Conservation (phyloP, 345 rosid species). For the Anacardium occidentale region DNA sequence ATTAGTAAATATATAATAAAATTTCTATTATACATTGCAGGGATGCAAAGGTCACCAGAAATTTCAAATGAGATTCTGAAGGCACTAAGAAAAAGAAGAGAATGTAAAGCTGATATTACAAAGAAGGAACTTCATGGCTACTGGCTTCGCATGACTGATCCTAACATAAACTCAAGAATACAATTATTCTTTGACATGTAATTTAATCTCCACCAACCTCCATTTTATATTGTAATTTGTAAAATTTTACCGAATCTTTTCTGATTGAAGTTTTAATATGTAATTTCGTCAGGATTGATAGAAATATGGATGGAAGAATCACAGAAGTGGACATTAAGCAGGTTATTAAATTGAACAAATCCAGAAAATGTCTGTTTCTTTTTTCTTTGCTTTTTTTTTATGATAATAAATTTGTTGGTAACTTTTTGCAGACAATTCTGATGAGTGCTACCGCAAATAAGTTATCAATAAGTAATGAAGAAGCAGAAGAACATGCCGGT, state of each 20-base stretch:
- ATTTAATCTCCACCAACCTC: neutral
- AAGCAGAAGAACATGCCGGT: conserved; percentile 40
- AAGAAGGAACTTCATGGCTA: conserved; percentile 32
- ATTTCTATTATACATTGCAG: conserved; percentile 17
- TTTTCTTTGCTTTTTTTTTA: neutral
- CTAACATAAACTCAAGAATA: conserved; percentile 35
- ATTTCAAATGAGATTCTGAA: conserved; percentile 39
- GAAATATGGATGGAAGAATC: conserved; percentile 48
- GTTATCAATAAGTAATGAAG: conserved; percentile 34
- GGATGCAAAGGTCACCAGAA: conserved; percentile 41
- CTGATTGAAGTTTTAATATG: too few species aligned
- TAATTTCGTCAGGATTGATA: conserved; percentile 38
- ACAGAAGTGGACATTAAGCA: conserved; percentile 34
- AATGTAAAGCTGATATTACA: conserved; percentile 29
- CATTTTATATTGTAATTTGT: too few species aligned
- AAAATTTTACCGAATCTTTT: too few species aligned
- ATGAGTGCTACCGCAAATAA: conserved; percentile 44
- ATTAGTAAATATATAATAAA: too few species aligned
- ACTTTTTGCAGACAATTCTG: conserved; percentile 32
- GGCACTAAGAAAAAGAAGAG: conserved; percentile 43
- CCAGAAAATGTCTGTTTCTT: neutral
- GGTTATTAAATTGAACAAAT: conserved; percentile 22
- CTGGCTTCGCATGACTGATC: conserved; percentile 42
- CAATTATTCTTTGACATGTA: conserved; percentile 54
- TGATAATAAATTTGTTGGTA: neutral